Evolutionary conservation across 495 filamentous ascomycete genomes (phyloP), one percentile per base, ranked within the genome.

Genomic region (Penicillium diatomitis): DNA sequence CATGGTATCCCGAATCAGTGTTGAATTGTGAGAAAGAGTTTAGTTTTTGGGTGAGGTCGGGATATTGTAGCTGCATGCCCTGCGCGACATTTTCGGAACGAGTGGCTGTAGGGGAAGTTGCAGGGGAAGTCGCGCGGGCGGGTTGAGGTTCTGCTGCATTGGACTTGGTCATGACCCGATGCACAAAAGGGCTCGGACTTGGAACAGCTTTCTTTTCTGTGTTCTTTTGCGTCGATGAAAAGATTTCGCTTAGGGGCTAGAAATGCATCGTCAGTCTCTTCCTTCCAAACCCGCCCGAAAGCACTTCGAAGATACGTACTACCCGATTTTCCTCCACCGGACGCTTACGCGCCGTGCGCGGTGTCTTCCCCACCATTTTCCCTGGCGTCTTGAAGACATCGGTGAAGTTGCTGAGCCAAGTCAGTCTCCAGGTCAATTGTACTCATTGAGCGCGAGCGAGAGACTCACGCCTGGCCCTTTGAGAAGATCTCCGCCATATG

Each of bases 371-470:
- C 52, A 89, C 81, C 69, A 96, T 69, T 55, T 94, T 96, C 27
- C 90, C 91, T 2, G 92, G 92, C 4, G 92, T 97, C 59, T 98
- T 98, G 70, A 97, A 95, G 2, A 90, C 79, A 53, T 97, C 94
- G 31, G 87, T 77, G 46, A 97, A 83, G 63, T 90, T 90, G 42
- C 87, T 90, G 56, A 48, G 41, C 38, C 41, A 41, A 3, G 20
- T 20, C 20, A 20, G 20, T 20, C 20, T 20, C 20, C 20, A 20
- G 20, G 20, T 20, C 20, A 20, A 20, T 20, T 20, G 20, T 20
- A 20, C 20, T 20, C 20, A 20, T 20, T 20, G 20, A 20, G 20
- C 20, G 20, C 20, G 20, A 20, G 20, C 20, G 20, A 20, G 20
- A 20, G 48, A 77, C 83, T 57, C 69, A 90, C 88, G 88, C 75